Evolutionary conservation across 2,329 filamentous ascomycete genomes (phyloP).

Genomic region (Fusarium coffeatum): DNA sequence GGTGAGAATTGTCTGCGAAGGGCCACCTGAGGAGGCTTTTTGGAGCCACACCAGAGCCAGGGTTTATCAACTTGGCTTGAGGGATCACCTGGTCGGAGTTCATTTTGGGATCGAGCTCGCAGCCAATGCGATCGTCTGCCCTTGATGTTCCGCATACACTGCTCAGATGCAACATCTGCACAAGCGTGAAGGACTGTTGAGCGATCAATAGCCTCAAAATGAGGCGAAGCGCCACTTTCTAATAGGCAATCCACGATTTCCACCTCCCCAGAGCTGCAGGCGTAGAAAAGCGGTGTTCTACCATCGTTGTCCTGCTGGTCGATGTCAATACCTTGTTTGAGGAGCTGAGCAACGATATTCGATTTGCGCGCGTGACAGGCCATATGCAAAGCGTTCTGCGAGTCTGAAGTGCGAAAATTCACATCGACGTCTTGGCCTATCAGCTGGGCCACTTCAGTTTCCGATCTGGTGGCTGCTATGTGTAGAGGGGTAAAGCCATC

Average conservation of each 20-base stretch:
- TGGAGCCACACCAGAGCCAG: background rate
- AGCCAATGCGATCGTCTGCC: background rate
- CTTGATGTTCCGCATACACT: conserved; percentile 22
- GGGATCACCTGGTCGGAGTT: background rate
- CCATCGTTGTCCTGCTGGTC: conserved; percentile 30
- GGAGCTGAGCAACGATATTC: conserved; percentile 22
- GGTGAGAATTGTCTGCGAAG: background rate
- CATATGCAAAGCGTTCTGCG: conserved; percentile 34
- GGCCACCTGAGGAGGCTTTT: accelerated
- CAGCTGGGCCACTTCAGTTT: conserved; percentile 7
- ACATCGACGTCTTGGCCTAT: conserved; percentile 17
- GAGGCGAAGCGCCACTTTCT: conserved; percentile 10
- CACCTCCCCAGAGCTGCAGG: conserved; percentile 33
- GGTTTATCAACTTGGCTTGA: background rate
- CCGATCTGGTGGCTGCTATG: conserved; percentile 30
- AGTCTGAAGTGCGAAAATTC: conserved; percentile 21
- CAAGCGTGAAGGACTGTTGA: conserved; percentile 36
- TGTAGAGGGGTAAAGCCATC: conserved; percentile 32
- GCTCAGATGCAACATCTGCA: conserved; percentile 18
- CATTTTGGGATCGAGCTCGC: background rate
- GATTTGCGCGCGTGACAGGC: conserved; percentile 32
- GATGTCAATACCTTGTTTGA: background rate
- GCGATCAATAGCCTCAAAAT: background rate
- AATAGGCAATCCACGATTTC: conserved; percentile 34
- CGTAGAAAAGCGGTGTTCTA: conserved; percentile 38